Base-by-base conservation (phyloP, 2,329 filamentous ascomycete genomes). In the Kalmusia sp. region DNA sequence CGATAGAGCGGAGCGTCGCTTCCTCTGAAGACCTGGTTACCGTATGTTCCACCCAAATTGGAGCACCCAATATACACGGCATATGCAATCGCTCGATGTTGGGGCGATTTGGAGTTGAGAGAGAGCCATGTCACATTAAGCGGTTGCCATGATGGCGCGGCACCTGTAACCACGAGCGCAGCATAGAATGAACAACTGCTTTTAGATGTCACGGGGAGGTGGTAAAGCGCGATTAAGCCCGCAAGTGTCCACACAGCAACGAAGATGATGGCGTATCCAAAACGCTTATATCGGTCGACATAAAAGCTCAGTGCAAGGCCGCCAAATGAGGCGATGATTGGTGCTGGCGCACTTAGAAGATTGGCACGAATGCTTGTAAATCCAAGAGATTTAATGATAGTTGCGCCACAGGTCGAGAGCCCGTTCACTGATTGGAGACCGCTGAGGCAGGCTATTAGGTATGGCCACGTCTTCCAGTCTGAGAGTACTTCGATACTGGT, bases 121-220 rank as follows among this genome's bases (percentile, higher is more conserved):
- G 44, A 48, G 14, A 48, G 44, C 44, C 44, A 48, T 6, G 45
- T 48, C 9, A 48, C 33, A n/a, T 48, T 48, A 33, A 48, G 30
- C 4, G 45, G 33, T 15, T 48, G 45, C 45, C 45, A 48, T 14
- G 21, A 22, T 17, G 45, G 45, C 17, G 45, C 45, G 3, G 45
- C 45, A 3, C 21, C 21, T 15, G 45, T 48, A 5, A 48, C 33
- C 19, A 48, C 19, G 6, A 48, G 45, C 22, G 45, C 45, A 8
- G 45, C 45, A 17, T 48, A 48, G 33, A 48, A 48, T 4, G 45
- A 14, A 19, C 45, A 48, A 8, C 31, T 37, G 8, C 31, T 21
- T 25, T 48, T 35, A 15, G 34, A 24, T 4, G 31, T 48, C 31
- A 48, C 45, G 1, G 45, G 45, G 12, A 48, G 31, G 28, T 48